phyloP scores from a whole-genome alignment of 2,329 filamentous ascomycete species.

The Trichophyton rubrum region DNA sequence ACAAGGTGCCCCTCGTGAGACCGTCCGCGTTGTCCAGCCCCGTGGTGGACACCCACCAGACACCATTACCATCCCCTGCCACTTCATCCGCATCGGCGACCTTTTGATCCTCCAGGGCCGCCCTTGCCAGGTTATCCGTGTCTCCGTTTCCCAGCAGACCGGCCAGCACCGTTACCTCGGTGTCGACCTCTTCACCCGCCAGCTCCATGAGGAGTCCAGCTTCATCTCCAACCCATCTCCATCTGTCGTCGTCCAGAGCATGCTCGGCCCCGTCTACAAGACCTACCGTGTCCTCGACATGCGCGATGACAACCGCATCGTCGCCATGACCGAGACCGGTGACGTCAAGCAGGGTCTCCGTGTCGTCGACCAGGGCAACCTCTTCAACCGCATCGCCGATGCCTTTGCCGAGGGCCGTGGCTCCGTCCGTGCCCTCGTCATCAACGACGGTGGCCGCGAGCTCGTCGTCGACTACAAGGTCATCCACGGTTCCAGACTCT shows the following conservation, averaged over 20 bases:
- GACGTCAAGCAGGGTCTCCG: constrained; percentile 94
- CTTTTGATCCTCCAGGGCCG: constrained; percentile 98
- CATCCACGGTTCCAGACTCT: constrained; percentile 64
- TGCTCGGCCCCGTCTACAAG: constrained; percentile 99
- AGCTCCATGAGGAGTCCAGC: constrained; percentile 96
- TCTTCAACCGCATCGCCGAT: constrained; percentile 66
- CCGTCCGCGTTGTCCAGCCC: constrained; percentile 41
- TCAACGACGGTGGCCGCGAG: constrained; percentile 85
- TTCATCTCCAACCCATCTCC: constrained; percentile 96
- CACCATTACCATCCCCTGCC: constrained; percentile 96
- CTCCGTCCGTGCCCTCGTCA: constrained; percentile 87
- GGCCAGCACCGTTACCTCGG: constrained; percentile 99
- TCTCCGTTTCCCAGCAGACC: constrained; percentile 94
- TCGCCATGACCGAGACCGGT: constrained; percentile 97
- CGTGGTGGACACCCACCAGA: constrained; percentile 47
- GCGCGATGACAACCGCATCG: constrained; percentile 65
- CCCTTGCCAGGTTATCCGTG: constrained; percentile 99
- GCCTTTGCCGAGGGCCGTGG: constrained; percentile 87
- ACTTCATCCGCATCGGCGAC: constrained; percentile 98
- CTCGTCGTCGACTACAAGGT: constrained; percentile 98
- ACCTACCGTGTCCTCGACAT: constrained; percentile 99
- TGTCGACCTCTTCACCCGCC: constrained; percentile 99
- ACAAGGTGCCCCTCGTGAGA: constrained; percentile 31
- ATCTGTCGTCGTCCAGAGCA: constrained; percentile 96
- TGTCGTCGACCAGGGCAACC: constrained; percentile 88